Conservation (phyloP, 2,329 filamentous ascomycete genomes). For the Thielaviopsis cerberus region DNA sequence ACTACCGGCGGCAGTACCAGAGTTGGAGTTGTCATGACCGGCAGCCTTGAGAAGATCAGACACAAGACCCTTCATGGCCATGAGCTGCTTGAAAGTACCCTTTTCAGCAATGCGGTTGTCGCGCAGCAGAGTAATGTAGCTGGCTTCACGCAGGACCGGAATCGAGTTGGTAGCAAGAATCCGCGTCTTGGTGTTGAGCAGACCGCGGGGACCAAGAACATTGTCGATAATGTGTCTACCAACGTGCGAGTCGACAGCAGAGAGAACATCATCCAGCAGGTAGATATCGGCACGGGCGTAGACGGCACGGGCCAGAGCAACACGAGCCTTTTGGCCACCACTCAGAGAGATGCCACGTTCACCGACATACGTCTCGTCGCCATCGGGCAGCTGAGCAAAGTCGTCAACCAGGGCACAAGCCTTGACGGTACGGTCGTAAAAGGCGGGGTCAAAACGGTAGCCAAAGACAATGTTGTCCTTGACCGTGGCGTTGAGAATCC, state of each 20-base stretch:
- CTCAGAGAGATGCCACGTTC: constrained; percentile 92
- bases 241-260: constrained; percentile 95
- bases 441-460: constrained; percentile 77
- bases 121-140: constrained; percentile 70
- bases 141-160: constrained; percentile 69
- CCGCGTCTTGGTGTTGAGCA: constrained; percentile 71
- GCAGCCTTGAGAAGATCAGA: constrained; percentile 65
- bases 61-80: constrained; percentile 86
- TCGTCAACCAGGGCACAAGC: constrained; percentile 84
- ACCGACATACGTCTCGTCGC: constrained; percentile 89
- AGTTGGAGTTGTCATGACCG: constrained; percentile 34
- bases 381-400: constrained; percentile 80
- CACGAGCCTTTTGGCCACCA: constrained; percentile 84
- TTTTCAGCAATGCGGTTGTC: constrained; percentile 71
- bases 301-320: constrained; percentile 81
- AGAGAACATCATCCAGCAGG: constrained; percentile 80
- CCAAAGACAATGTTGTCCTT: constrained; percentile 96
- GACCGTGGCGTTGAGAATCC: constrained; percentile 96
- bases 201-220: constrained; percentile 68
- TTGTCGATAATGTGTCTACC: constrained; percentile 88
- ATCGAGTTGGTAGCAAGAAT: constrained; percentile 93
- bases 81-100: constrained; percentile 75
- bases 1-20: constrained; percentile 24
- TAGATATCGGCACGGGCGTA: constrained; percentile 96
- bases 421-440: constrained; percentile 82